Evolutionary conservation across 441 rosid species (phyloP), one percentile per base, ranked within the genome.

Genomic region (Biscutella laevigata): DNA sequence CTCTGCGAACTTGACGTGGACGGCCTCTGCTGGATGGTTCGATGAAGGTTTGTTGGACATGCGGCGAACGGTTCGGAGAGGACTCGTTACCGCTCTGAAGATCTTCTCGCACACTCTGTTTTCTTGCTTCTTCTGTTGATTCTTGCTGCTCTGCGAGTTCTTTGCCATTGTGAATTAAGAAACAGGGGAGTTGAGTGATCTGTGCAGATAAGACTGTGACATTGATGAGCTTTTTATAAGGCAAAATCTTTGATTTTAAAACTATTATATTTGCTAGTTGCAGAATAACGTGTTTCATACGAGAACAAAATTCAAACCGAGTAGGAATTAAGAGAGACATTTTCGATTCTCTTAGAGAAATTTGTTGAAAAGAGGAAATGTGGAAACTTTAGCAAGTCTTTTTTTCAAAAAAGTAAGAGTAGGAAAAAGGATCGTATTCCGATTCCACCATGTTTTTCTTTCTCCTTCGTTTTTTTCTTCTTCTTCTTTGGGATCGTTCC

Each of bases 61-160:
- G 60, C 70, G 66, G 22, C 66, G 37, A 29, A 43, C 40, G 37
- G 35, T 54, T 39, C 67, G 61, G 16, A 67, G 22, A 24, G 71
- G 71, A 34, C 53, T 61, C 33, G 62, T 61, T 41, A 67, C 41
- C 24, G 62, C 71, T 67, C 61, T 27, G 53, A 67, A 67, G 40
- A 67, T 30, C 57, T 60, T 67, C 62, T 60, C 71, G 4, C 71
- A 67, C 39, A 53, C 46, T 67, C 52, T 53, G 24, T 53, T 54
- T 43, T 54, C 57, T 66, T 59, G 48, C 60, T 59, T 66, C 61
- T 52, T 59, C 39, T 17, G 20, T 3, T 17, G n/a, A n/a, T 47
- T 32, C 39, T 22, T 48, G 40, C 28, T 37, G 13, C 55, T 34
- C 49, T 53, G 42, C 3, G 36, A 50, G 43, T 64, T 48, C 15